phyloP scores from a whole-genome alignment of 2,329 filamentous ascomycete genomes.

The Biscogniauxia marginata region DNA sequence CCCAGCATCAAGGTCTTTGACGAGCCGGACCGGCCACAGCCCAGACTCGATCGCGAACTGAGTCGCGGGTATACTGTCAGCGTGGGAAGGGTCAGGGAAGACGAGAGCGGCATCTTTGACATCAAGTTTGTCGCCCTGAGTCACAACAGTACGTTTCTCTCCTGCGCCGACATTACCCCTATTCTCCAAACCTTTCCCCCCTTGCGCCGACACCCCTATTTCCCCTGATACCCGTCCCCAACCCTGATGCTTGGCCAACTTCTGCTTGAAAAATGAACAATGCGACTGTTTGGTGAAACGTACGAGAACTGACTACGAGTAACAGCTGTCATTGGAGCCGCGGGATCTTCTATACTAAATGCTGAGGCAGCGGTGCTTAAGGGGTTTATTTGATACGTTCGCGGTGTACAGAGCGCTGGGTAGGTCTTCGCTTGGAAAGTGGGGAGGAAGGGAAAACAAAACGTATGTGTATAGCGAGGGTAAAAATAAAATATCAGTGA shows the following conservation, averaged over 20 bases:
- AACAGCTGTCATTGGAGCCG: constrained; percentile 83
- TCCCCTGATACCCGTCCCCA: no score
- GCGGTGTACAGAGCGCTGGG: no score
- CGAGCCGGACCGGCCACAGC: constrained; percentile 86
- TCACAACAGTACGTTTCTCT: constrained; percentile 61
- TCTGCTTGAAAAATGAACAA: no score
- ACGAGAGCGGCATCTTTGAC: constrained; percentile 87
- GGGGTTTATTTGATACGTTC: constrained; percentile 71
- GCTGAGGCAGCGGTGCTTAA: constrained; percentile 90
- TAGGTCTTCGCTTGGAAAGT: no score
- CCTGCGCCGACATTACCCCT: constrained; percentile 1
- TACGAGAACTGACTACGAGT: no score
- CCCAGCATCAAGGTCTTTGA: constrained; percentile 86
- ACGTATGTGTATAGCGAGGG: background rate
- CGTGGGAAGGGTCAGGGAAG: constrained; percentile 82
- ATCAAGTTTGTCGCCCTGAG: constrained; percentile 92
- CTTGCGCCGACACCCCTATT: background rate
- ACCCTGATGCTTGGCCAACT: no score
- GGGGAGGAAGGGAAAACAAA: no score
- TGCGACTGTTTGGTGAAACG: no score
- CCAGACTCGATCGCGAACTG: constrained; percentile 82
- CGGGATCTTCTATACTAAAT: constrained; percentile 94
- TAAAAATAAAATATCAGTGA: no score
- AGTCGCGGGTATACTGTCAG: constrained; percentile 86
- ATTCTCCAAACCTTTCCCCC: background rate